Evolutionary conservation across 1,139 yeast genomes (phyloP).

Genomic region (Yamadazyma buinensis): DNA sequence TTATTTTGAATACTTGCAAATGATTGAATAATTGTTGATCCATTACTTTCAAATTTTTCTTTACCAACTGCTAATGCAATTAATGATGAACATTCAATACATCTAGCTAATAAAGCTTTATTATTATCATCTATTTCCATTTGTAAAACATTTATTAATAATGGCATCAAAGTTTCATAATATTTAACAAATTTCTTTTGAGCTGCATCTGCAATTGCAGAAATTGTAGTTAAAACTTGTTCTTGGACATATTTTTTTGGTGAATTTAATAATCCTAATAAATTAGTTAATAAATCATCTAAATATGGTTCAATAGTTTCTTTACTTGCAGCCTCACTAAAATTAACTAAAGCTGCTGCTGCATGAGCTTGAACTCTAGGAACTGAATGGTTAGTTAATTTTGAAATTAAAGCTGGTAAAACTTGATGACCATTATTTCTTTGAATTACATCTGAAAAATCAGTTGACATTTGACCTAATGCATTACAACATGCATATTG

Average conservation of each 20-base stretch:
- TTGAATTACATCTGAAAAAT: slow-evolving; percentile 87
- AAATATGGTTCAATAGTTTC: slow-evolving; percentile 86
- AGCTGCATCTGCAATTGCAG: slow-evolving; percentile 98
- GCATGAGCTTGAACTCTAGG: slow-evolving; percentile 98
- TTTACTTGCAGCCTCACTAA: slow-evolving; percentile 87
- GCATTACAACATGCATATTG: slow-evolving; percentile 98
- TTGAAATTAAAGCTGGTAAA: slow-evolving; percentile 84
- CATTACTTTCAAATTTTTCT: slow-evolving; percentile 77
- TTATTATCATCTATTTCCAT: slow-evolving; percentile 79
- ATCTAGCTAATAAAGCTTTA: slow-evolving; percentile 81
- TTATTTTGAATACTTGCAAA: slow-evolving; percentile 63
- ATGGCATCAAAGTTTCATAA: slow-evolving; percentile 92
- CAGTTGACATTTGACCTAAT: slow-evolving; percentile 96
- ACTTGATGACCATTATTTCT: slow-evolving; percentile 73
- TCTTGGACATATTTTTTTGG: slow-evolving; percentile 94
- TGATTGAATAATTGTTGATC: slow-evolving; percentile 59
- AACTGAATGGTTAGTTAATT: slow-evolving; percentile 63
- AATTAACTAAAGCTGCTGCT: slow-evolving; percentile 96
- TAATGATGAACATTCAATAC: slow-evolving; percentile 91
- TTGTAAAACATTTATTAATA: slow-evolving; percentile 72
- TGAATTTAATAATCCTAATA: slow-evolving; percentile 72
- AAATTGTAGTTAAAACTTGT: slow-evolving; percentile 93
- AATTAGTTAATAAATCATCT: slow-evolving; percentile 70
- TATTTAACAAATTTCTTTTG: slow-evolving; percentile 84
- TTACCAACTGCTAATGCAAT: slow-evolving; percentile 97